Base-by-base conservation (phyloP, 768 basidiomycete genomes). In the Stropharia rugosoannulata region DNA sequence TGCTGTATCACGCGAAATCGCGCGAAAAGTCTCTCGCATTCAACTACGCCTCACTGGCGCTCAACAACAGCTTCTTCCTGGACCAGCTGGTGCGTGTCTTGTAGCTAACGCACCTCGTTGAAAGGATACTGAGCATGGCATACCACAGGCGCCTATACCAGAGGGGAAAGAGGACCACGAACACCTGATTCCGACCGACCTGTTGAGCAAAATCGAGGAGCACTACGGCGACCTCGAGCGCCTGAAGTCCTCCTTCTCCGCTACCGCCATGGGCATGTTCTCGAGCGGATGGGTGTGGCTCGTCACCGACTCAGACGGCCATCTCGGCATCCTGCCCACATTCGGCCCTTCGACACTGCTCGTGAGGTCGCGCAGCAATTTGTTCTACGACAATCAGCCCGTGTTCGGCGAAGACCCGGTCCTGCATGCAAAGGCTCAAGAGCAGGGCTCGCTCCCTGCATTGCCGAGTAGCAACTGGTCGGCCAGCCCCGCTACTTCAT, bases 41-140 rank as follows among this genome's bases (percentile, higher is more conserved):
- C 72, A 96, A 91, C 71, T 94, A 95, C 66, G 94, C 95, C 3
- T 89, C 89, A 59, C 82, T 93, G 45, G 92, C 96, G 5, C 75
- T 98, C 58, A 99, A 98, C 75, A 98, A 97, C 70, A 86, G 86
- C 62, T 98, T 93, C 81, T 98, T 98, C 79, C 80, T 99, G 27
- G 82, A 91, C 61, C 80, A 79, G 55, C 78, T 99, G 38, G 96
- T 98, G 18, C 41, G 50, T 15, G n/a, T 35, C 29, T 25, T 18
- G 27, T 27, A 25, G 29, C 18, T 5, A n/a, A 25, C 46, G 39
- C 18, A 22, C 25, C 12, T 37, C 49, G 32, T 43, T 56, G 46
- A 27, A 57, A 39, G 58, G 62, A 22, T 58, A 49, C 18, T 19
- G 47, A 27, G 5, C 15, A 42, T 43, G 22, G 38, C 15, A 19